Evolutionary conservation across 139 green algal genomes (phyloP), one percentile per base, ranked within the genome.

Genomic region (Chlamydomonas sp.): DNA sequence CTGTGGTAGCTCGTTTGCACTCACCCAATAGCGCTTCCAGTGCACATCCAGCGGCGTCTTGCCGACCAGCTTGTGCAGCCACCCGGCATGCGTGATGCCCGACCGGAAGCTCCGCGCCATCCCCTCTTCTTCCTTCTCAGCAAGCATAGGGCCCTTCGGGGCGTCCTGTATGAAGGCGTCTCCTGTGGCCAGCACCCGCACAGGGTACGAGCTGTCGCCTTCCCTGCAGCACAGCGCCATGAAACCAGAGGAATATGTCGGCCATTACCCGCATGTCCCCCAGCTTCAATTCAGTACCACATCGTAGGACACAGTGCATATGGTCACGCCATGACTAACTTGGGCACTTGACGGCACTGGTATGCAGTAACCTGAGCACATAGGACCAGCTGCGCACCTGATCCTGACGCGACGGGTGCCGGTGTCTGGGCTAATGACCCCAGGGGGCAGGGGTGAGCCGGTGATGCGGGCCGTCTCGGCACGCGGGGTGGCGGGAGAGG

Each of bases 21-120:
- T 90, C 63, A 93, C 91, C 88, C 88, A 93, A 86, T 93, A 92
- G 68, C 87, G 88, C 66, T 92, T 91, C 88, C 88, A 93, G 63
- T 88, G 85, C 8, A 91, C 67, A 67, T 93, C 90, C 31, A 85
- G 77, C 1, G 88, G 88, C 20, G 85, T 91, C 79, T 93, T 93
- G 76, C 90, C 90, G 12, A 91, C 88, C n/a, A 93, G 90, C 85
- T 93, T 93, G 85, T 93, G 80, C n/a, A 93, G 85, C 79, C 86
- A 91, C 49, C 90, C 90, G 67, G 88, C 79, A 62, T 90, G 85
- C 49, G 64, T 61, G 2, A 93, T 86, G 49, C 87, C 87, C 58
- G 73, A 83, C n/a, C 85, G 67, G 61, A 90, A 91, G 4, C 77
- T 87, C 49, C 31, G 64, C 5, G 66, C 67, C 74, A 91, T 64